These are phyloP conservation scores for Yarrowia porcina DNA, from an alignment of 805 yeast genomes.

Conservation along the genomic window DNA sequence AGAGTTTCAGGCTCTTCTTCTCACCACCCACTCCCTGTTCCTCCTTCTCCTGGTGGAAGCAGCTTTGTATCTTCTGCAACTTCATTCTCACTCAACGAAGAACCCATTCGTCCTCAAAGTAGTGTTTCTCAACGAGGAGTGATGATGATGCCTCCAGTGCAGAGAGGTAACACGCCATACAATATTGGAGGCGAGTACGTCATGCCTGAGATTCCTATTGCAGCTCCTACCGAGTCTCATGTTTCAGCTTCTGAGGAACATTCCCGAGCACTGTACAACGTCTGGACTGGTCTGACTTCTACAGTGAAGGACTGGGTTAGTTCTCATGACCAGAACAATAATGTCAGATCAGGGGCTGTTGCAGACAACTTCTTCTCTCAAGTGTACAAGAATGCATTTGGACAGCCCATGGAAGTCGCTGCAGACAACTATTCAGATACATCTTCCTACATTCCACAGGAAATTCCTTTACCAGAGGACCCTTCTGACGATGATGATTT, in stretches of 20 bases:
- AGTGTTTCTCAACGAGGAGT: conserved; percentile 9
- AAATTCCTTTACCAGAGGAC: conserved; percentile 6
- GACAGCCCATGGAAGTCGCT: not conserved
- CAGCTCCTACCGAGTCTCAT: not conserved
- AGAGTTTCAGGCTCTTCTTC: not conserved
- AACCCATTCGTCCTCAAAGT: conserved; percentile 2
- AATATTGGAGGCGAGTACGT: not conserved
- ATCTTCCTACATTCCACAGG: not conserved
- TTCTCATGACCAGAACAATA: not conserved
- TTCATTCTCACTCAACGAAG: not conserved
- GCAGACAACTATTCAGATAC: not conserved
- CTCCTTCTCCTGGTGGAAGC: conserved; percentile 13
- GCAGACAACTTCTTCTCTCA: conserved; percentile 10
- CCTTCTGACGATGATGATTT: conserved; percentile 6
- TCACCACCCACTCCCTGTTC: not conserved
- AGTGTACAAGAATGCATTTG: conserved; percentile 15
- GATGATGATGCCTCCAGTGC: not conserved
- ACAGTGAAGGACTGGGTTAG: conserved; percentile 17
- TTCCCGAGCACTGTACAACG: conserved; percentile 11
- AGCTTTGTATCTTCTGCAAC: not conserved
- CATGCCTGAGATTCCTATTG: not conserved
- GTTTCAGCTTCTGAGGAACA: conserved; percentile 14
- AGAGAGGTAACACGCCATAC: not conserved
- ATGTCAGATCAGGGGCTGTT: not conserved
- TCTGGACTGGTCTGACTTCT: conserved; percentile 10